phyloP scores from a whole-genome alignment of 192 early-diverging fungal genomes.

The Podila clonocystis region DNA sequence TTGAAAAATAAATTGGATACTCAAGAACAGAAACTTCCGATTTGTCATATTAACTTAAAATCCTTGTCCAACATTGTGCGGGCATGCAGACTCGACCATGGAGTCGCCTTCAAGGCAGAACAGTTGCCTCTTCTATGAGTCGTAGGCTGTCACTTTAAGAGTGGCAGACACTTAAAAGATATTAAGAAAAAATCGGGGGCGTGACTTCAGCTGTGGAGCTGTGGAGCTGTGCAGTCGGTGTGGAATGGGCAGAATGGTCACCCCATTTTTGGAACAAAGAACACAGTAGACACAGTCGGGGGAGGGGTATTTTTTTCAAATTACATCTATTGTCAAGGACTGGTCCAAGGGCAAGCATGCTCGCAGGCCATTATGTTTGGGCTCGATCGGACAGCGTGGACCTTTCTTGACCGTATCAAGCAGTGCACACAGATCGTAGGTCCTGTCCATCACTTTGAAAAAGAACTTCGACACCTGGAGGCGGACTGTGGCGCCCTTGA shows the following conservation, averaged over 20 bases:
- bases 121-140: background rate
- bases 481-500: constrained; percentile 2
- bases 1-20: too few species aligned
- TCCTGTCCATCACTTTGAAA: constrained; percentile 8
- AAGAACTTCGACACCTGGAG: constrained; percentile 10
- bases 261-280: background rate
- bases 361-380: background rate
- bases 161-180: background rate
- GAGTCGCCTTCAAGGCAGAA: constrained; percentile 14
- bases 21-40: background rate
- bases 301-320: too few species aligned
- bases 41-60: background rate
- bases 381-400: constrained; percentile 10
- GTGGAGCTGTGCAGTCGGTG: background rate
- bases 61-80: constrained; percentile 2
- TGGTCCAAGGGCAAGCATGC: constrained; percentile 12
- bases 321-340: constrained; percentile 11
- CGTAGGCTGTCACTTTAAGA: constrained; percentile 3
- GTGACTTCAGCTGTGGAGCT: background rate
- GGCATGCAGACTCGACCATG: constrained; percentile 16
- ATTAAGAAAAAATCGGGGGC: background rate
- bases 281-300: background rate
- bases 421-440: constrained; percentile 11
- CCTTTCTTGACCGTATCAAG: background rate
- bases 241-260: too few species aligned